A percentile compares a stretch with the other conserved stretches of the same genome.
phyloP scores from a whole-genome alignment of 2,329 filamentous ascomycete species.

The Fusarium concolor region DNA sequence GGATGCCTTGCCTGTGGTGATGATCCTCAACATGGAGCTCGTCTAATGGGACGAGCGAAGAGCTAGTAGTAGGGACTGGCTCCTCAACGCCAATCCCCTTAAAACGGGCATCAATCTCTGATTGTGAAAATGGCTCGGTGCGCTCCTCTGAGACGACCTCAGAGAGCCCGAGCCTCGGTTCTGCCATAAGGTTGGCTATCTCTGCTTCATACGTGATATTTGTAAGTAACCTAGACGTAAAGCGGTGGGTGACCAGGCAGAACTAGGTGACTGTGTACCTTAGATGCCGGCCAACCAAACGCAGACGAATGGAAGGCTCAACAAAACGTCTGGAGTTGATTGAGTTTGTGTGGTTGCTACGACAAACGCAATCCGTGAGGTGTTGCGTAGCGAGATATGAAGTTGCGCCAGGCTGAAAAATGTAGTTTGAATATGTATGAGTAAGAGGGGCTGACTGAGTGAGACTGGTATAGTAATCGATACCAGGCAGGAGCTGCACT shows the following conservation, averaged over 20 bases:
- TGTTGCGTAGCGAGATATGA: constrained; percentile 32
- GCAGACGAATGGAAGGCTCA: constrained; percentile 28
- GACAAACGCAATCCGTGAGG: constrained; percentile 34
- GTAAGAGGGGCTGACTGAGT: constrained; percentile 25
- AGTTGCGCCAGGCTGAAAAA: constrained; percentile 39
- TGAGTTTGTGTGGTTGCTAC: constrained; percentile 27
- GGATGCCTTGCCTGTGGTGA: constrained; percentile 66
- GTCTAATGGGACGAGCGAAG: constrained; percentile 65
- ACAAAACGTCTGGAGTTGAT: constrained; percentile 15
- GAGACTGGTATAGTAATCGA: constrained; percentile 16
- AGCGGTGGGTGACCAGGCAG: constrained; percentile 29
- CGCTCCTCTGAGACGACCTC: constrained; percentile 61
- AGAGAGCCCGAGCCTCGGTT: constrained; percentile 55
- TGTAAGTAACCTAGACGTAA: constrained; percentile 43
- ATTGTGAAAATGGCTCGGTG: constrained; percentile 69
- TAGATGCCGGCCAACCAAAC: constrained; percentile 39
- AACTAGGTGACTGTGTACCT: constrained; percentile 43
- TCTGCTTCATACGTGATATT: constrained; percentile 47
- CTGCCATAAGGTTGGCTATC: constrained; percentile 57
- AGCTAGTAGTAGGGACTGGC: constrained; percentile 51
- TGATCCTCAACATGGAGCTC: constrained; percentile 63
- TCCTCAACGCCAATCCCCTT: constrained; percentile 60
- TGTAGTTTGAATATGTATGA: constrained; percentile 37
- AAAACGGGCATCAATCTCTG: constrained; percentile 65
- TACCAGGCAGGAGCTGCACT: constrained; percentile 14